Base-by-base conservation (phyloP, 768 basidiomycete species). In the Lyophyllum semitale region DNA sequence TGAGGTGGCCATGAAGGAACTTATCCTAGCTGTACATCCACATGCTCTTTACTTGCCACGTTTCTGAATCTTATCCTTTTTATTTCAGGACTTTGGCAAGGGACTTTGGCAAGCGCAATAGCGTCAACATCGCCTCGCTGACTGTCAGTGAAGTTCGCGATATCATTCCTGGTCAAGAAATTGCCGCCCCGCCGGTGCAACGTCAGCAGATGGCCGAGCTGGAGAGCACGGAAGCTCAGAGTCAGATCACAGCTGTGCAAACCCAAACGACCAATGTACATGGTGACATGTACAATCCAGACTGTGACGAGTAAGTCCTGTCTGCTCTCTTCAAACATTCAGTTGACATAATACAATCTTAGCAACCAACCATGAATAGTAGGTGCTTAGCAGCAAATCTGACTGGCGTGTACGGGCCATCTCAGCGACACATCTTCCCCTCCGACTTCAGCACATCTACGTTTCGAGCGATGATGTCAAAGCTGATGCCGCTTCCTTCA, bases 361-460 rank as follows among this genome's bases (percentile, higher is more conserved):
- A 89, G 88, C 96, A 0, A 97, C 97, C 58, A 94, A 92, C 67
- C 98, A 99, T 69, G 97, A 97, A 72, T 94, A 98, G 66, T 91
- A 94, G 66, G 89, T 94, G n/a, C 98, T 99, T 78, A 95, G 93
- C 72, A 93, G 90, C 77, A 98, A 99, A 78, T 98, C 97, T 4
- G 97, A 99, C 71, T 99, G 97, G 97, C 93, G 97, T 64, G 92
- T 98, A 30, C 90, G 97, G 59, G 97, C 97, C 30, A 98, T 99
- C 65, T 95, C 94, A 15, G 91, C 97, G 0, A 98, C 95, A 20
- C 95, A 99, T 71, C 82, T 99, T 43, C 87, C 96, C 4, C 86
- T 99, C 57, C 93, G 97, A 66, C 80, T 98, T 57, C 95, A 98
- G 68, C 95, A 99, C 69, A 97, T 98, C 72, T 98, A 97, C 70